Evolutionary conservation across 2,329 filamentous ascomycete genomes (phyloP).

Genomic region (Didymosphaeria variabile): DNA sequence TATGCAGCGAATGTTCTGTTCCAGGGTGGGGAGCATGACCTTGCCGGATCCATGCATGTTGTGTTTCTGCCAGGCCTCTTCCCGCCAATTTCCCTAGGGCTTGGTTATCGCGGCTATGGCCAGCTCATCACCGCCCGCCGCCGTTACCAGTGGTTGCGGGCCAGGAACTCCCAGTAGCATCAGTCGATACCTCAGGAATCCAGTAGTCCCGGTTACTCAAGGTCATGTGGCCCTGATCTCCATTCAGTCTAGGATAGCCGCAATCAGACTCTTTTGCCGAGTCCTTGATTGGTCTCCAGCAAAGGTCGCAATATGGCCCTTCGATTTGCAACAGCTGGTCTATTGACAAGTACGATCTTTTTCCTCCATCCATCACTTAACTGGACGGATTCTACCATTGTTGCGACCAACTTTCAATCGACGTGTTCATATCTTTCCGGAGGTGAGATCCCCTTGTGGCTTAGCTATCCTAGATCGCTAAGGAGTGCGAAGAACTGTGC

Average conservation of each 20-base stretch:
- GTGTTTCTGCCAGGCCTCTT: slow-evolving; percentile 14
- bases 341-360: slow-evolving; percentile 11
- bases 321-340: slow-evolving; percentile 19
- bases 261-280: slow-evolving; percentile 30
- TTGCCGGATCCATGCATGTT: slow-evolving; percentile 10
- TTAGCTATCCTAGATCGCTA: neutral
- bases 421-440: neutral
- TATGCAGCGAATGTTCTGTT: slow-evolving; percentile 14
- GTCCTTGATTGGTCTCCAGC: slow-evolving; percentile 25
- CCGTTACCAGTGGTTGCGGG: slow-evolving; percentile 14
- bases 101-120: slow-evolving; percentile 23
- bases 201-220: slow-evolving; percentile 21
- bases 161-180: slow-evolving; percentile 23
- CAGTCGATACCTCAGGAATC: slow-evolving; percentile 17
- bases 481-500: neutral
- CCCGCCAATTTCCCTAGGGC: slow-evolving; percentile 9
- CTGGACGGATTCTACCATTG: slow-evolving; percentile 6
- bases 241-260: slow-evolving; percentile 23
- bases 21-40: slow-evolving; percentile 15
- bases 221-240: slow-evolving; percentile 30
- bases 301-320: slow-evolving; percentile 27
- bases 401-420: neutral
- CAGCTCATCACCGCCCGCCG: slow-evolving; percentile 31
- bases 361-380: slow-evolving; percentile 19
- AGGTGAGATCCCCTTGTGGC: neutral